Percentiles rank a stretch among this genome's conserved stretches.
Conservation (phyloP, 805 yeast species). For the Candida adriatica region DNA sequence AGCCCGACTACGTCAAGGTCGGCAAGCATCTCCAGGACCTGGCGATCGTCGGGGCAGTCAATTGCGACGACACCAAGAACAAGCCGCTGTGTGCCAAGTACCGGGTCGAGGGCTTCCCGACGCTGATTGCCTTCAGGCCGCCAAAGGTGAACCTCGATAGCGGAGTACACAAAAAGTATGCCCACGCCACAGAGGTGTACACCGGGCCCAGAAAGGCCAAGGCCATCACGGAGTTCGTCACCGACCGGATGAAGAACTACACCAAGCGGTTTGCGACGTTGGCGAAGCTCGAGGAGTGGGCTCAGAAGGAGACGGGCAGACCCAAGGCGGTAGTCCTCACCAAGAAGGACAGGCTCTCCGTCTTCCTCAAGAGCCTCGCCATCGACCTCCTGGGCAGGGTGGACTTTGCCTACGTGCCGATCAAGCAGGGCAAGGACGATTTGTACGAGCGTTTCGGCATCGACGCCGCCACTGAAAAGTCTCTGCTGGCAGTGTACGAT, state of each 20-base stretch:
- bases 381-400: constrained; percentile 53
- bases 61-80: constrained; percentile 71
- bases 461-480: constrained; percentile 9
- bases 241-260: constrained; percentile 58
- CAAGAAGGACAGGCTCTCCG: constrained; percentile 39
- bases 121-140: constrained; percentile 76
- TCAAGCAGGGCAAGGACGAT: constrained; percentile 20
- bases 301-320: constrained; percentile 11
- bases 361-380: constrained; percentile 59
- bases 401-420: constrained; percentile 39
- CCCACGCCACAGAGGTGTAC: constrained; percentile 50
- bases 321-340: constrained; percentile 48
- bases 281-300: constrained; percentile 27
- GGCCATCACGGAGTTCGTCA: constrained; percentile 46
- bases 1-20: constrained; percentile 56
- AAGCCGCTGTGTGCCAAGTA: constrained; percentile 61
- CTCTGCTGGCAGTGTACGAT: constrained; percentile 11
- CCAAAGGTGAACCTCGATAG: constrained; percentile 44
- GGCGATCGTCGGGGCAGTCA: constrained; percentile 70
- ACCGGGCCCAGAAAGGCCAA: constrained; percentile 54
- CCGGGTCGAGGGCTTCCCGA: constrained; percentile 75
- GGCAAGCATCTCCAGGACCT: constrained; percentile 52
- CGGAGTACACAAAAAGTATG: constrained; percentile 16
- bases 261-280: constrained; percentile 42
- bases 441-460: constrained; percentile 12